A percentile compares a stretch with the other conserved stretches of the same genome.
Evolutionary conservation across 139 green algal species (phyloP).

Genomic region (Eudorina sp.): DNA sequence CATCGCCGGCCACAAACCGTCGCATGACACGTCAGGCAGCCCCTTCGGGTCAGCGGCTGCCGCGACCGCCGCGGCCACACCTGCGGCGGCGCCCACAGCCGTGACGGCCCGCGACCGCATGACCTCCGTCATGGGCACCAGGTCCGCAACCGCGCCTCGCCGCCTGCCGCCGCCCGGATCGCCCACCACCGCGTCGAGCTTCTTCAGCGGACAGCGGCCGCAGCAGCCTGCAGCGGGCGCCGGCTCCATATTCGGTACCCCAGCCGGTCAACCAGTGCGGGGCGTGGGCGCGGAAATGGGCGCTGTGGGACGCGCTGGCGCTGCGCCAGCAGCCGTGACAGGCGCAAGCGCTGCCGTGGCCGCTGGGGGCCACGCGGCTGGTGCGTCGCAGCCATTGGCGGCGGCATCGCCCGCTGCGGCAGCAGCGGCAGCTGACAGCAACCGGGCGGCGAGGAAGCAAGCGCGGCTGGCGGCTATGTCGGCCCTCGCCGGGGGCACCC

Average conservation of each 20-base stretch:
- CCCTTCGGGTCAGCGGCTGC: background rate
- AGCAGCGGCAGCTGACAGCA: background rate
- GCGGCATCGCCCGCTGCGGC: background rate
- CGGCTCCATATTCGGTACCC: no score
- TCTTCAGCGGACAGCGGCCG: constrained; percentile 9
- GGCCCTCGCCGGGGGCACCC: constrained; percentile 22
- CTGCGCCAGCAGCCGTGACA: no score
- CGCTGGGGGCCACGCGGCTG: background rate
- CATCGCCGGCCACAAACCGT: background rate
- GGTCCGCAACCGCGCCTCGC: background rate
- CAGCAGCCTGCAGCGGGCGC: background rate
- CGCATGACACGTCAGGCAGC: background rate
- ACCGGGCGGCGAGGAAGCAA: background rate
- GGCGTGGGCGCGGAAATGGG: no score
- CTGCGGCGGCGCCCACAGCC: background rate
- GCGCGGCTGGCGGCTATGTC: constrained; percentile 15
- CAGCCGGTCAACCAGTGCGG: no score
- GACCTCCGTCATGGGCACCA: background rate
- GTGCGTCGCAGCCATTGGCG: background rate
- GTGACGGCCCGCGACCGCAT: constrained; percentile 28
- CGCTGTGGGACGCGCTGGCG: no score
- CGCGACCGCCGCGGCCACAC: background rate
- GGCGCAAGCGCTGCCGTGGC: background rate
- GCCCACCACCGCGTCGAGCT: background rate
- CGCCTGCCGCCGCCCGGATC: background rate